Conservation (phyloP, 176 grass and related monocot genomes). For the Musa beccarii region DNA sequence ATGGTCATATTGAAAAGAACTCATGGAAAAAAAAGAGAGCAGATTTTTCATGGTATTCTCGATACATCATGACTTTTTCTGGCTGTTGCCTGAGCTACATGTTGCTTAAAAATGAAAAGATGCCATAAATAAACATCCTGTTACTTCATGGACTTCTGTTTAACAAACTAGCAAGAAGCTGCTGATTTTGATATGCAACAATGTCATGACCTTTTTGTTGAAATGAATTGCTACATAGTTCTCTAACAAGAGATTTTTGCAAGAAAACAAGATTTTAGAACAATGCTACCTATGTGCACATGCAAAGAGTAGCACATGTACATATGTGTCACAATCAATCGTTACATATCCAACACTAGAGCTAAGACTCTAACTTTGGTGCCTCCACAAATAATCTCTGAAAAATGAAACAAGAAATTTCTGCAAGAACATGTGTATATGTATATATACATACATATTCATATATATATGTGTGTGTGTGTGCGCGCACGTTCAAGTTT, state of each 20-base stretch:
- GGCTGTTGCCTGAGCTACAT: neutral
- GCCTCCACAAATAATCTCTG: neutral
- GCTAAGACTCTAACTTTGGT: neutral
- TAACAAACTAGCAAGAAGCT: neutral
- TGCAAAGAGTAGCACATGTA: neutral
- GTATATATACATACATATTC: too few relatives aligned
- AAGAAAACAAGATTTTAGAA: neutral
- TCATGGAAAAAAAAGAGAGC: neutral
- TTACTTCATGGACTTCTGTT: neutral
- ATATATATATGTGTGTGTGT: too few relatives aligned
- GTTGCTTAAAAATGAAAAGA: neutral
- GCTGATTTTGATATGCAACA: neutral
- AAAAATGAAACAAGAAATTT: neutral
- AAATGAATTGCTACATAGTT: neutral
- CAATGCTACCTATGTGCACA: neutral
- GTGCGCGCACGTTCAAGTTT: neutral
- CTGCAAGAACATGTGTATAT: neutral
- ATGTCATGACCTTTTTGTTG: neutral
- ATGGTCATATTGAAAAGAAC: neutral
- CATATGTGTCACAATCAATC: neutral
- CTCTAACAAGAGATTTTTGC: neutral
- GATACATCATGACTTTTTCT: neutral
- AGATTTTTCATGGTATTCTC: neutral
- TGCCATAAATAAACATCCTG: neutral
- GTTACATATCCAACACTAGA: neutral